Evolutionary conservation across 2,329 filamentous ascomycete species (phyloP), one percentile per base, ranked within the genome.

Genomic region (Monosporascus sp.): DNA sequence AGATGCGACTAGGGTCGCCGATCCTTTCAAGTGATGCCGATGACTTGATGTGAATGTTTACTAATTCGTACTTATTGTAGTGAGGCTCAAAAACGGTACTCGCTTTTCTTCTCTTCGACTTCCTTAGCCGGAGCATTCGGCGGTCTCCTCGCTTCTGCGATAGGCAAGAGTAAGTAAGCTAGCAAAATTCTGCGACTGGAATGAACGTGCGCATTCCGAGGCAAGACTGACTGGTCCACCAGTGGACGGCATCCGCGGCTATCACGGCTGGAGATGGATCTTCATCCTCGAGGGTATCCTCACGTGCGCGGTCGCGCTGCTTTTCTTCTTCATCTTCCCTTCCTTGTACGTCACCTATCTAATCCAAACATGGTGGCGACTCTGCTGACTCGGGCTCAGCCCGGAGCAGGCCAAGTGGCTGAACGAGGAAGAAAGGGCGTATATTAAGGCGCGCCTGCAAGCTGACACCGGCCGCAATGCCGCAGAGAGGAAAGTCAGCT

Each of bases 21-120:
- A 35, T 35, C 31, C 31, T 35, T 35, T 5, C 9, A 19, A 9
- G 38, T 3, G 17, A 20, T 7, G 17, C 14, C n/a, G 24, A 31
- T 46, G 11, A 24, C 11, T 26, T n/a, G 24, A 5, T 7, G 24
- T 9, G 22, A 14, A 1, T n/a, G 26, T 26, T 8, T 46, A 26
- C 43, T 46, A 27, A 46, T 27, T 26, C 24, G 24, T 17, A 24
- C 2, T 27, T 19, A 7, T 14, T 46, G 43, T 27, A 46, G 78
- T 45, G 94, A 97, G 72, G 91, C 92, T 2, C 93, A 97, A 72
- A 90, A 91, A 65, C 85, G 94, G 31, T 97, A 92, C 73, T 89
- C 86, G 17, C 92, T 97, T 76, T 97, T 97, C 78, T 97, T 97
- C 77, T 86, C 82, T 64, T 89, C 81, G 27, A 92, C 89, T 1